Evolutionary conservation across 1,139 yeast species (phyloP).

Genomic region (Kodamaea derodonti): DNA sequence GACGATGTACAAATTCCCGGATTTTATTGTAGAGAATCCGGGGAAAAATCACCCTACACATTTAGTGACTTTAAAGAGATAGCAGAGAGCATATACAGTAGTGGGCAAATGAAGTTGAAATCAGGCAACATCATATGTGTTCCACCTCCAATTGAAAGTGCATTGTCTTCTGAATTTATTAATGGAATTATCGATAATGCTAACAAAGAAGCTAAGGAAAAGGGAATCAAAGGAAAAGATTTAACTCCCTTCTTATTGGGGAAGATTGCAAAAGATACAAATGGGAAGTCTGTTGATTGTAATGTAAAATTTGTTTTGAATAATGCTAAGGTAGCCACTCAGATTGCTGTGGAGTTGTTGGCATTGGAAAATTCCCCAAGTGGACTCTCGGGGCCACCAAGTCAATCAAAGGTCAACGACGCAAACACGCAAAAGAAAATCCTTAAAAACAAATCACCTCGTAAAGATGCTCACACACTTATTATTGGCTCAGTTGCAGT

Average conservation of each 20-base stretch:
- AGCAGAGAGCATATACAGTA: constrained; percentile 55
- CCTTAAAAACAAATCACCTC: too few species aligned
- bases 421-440: not conserved
- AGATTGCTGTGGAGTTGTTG: constrained; percentile 57
- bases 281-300: constrained; percentile 66
- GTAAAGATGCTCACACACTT: not conserved
- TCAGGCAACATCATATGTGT: constrained; percentile 79
- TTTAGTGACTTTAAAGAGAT: constrained; percentile 53
- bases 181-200: constrained; percentile 57
- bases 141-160: constrained; percentile 70
- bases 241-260: constrained; percentile 74
- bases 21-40: constrained; percentile 75
- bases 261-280: constrained; percentile 60
- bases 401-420: not conserved
- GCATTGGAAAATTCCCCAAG: constrained; percentile 21
- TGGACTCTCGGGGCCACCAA: not conserved
- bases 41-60: constrained; percentile 64
- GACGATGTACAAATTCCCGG: constrained; percentile 60
- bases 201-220: constrained; percentile 47
- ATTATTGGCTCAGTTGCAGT: constrained; percentile 77
- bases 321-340: constrained; percentile 67
- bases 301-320: constrained; percentile 75
- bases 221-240: constrained; percentile 64
- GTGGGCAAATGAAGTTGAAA: constrained; percentile 44
- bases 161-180: constrained; percentile 55